These are phyloP conservation scores for Chalciporus chontae DNA, from an alignment of 768 basidiomycete species.

Conservation along the genomic window DNA sequence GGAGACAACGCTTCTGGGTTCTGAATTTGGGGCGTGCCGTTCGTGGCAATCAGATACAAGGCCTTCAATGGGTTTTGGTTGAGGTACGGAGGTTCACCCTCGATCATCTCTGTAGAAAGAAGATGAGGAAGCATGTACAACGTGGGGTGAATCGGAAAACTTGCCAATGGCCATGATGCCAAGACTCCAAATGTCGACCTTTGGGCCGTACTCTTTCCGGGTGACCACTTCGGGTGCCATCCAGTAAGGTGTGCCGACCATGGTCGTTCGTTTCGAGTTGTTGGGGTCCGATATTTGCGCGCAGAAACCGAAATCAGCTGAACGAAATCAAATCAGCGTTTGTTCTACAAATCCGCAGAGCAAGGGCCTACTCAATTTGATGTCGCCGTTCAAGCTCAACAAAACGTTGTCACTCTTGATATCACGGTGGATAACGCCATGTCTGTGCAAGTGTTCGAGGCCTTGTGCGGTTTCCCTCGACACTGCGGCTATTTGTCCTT, in stretches of 20 bases:
- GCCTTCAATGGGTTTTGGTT: slow-evolving; percentile 97
- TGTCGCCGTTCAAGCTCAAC: slow-evolving; percentile 88
- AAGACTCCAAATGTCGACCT: slow-evolving; percentile 97
- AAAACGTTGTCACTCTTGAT: slow-evolving; percentile 99
- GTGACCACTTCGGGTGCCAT: slow-evolving; percentile 99
- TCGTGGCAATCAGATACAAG: slow-evolving; percentile 95
- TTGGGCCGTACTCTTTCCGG: slow-evolving; percentile 95
- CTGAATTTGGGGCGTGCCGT: slow-evolving; percentile 93
- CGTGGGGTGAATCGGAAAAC: slow-evolving; percentile 15
- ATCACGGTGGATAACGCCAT: slow-evolving; percentile 97
- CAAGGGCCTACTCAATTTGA: slow-evolving; percentile 88
- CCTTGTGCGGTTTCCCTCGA: slow-evolving; percentile 91
- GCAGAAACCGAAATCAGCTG: slow-evolving; percentile 99
- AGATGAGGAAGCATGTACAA: slow-evolving; percentile 5
- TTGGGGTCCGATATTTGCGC: slow-evolving; percentile 92
- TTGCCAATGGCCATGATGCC: slow-evolving; percentile 95
- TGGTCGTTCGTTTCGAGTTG: slow-evolving; percentile 90
- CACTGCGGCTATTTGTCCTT: slow-evolving; percentile 98
- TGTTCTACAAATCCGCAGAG: neutral
- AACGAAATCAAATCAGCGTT: slow-evolving; percentile 7
- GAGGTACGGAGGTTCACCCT: slow-evolving; percentile 94
- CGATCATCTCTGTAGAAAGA: slow-evolving; percentile 79
- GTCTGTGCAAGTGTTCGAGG: slow-evolving; percentile 88
- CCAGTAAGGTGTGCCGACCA: slow-evolving; percentile 99
- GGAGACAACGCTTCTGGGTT: slow-evolving; percentile 78